phyloP scores from a whole-genome alignment of 257 asterid genomes.

The Linderniella brevidens region DNA sequence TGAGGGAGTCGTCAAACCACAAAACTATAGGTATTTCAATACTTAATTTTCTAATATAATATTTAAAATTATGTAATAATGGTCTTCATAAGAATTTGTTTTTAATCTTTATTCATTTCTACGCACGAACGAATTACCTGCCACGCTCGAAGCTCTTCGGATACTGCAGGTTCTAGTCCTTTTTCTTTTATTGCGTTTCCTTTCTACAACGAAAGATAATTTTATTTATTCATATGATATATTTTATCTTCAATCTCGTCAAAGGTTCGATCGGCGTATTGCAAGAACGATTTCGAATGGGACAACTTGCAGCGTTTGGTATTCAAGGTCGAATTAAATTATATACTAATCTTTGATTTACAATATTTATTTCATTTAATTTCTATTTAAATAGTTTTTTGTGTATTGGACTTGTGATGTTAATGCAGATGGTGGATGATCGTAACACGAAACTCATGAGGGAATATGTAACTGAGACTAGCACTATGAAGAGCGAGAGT shows the following conservation, averaged over 20 bases:
- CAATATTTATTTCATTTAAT: background rate
- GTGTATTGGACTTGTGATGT: background rate
- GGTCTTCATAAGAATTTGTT: no score
- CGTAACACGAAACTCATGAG: slow-evolving; percentile 62
- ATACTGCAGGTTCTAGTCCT: background rate
- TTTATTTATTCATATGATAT: background rate
- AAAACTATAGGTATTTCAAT: slow-evolving; percentile 33
- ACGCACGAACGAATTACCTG: background rate
- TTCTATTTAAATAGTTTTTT: no score
- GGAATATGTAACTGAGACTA: slow-evolving; percentile 63
- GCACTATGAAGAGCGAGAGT: slow-evolving; percentile 7
- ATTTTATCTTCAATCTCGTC: background rate
- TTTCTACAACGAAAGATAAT: no score
- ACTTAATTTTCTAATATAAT: no score
- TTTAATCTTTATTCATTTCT: background rate
- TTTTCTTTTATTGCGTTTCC: background rate
- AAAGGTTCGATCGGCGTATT: slow-evolving; percentile 81
- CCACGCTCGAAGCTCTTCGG: no score
- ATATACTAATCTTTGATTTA: background rate
- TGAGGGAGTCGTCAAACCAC: slow-evolving; percentile 70
- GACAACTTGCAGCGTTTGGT: slow-evolving; percentile 63
- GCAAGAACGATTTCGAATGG: slow-evolving; percentile 81
- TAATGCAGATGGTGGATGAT: slow-evolving; percentile 59
- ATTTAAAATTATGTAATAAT: no score
- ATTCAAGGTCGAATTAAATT: slow-evolving; percentile 24